Evolutionary conservation across 2,329 filamentous ascomycete genomes (phyloP), one percentile per base, ranked within the genome.

Genomic region (Lachnellula subtilissima): DNA sequence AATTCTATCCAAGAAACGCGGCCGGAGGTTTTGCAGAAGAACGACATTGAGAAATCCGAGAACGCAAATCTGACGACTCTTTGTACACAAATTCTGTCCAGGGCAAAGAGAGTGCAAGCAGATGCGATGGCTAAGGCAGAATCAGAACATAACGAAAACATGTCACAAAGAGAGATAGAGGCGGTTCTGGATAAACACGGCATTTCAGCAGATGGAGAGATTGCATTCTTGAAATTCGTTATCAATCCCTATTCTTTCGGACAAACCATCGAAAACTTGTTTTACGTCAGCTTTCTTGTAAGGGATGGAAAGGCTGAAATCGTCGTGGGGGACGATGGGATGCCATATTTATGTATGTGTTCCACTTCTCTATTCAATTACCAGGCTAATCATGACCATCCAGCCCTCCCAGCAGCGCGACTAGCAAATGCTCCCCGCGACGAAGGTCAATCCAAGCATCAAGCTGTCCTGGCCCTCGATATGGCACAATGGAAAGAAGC

Each of bases 221-320:
- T 96, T 3, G 84, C 89, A 50, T 74, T 97, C 12, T 87, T 97
- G 70, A 85, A 88, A 52, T 97, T 97, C 64, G 89, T 91, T 42
- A 82, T 97, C 61, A 96, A 99, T 65, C 94, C 94, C 0, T 76
- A 76, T 40, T 96, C 91, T 0, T 99, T 97, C 66, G 90, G 90
- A 0, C 94, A 99, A 72, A 96, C 91, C 0, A 86, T 99, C 6
- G 94, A 99, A 70, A 99, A 99, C 66, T 78, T 99, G 65, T 99
- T 99, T 72, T 97, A 97, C 70, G 83, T 96, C 64, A 95, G 90
- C 69, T 99, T 99, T 68, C 75, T 99, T 58, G 91, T 97, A 57
- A 85, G 89, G 56, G 94, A 99, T 72, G 91, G 91, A 11, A 84
- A 82, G 57, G 82, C 91, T 5, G 84, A 83, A 36, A 79, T 99